Percentiles rank a stretch among this genome's conserved stretches.
Evolutionary conservation across 768 basidiomycete genomes (phyloP).

Genomic region (Nidularia pulvinata): DNA sequence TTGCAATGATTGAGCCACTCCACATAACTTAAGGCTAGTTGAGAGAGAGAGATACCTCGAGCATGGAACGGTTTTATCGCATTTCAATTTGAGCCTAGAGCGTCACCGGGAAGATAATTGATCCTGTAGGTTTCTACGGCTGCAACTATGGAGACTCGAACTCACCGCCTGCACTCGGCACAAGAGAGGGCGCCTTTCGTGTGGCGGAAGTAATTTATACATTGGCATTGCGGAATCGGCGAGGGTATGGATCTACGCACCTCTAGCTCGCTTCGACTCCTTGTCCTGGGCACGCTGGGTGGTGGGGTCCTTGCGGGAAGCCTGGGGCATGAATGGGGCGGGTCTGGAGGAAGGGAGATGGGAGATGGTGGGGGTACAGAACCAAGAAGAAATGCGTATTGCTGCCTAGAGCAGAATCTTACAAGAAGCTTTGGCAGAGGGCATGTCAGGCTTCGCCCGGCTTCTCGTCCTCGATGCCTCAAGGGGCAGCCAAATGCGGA

Average conservation of each 20-base stretch:
- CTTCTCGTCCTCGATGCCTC: background rate
- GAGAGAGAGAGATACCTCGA: slow-evolving; percentile 33
- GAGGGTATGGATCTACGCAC: slow-evolving; percentile 16
- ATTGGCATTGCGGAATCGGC: background rate
- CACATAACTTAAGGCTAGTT: background rate
- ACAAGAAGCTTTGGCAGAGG: background rate
- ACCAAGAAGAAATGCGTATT: background rate
- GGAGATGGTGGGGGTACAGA: background rate
- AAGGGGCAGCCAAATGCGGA: background rate
- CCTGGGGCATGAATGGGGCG: slow-evolving; percentile 43
- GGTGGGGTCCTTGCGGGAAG: slow-evolving; percentile 41
- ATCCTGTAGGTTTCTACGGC: background rate
- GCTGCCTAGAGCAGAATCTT: background rate
- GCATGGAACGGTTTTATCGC: slow-evolving; percentile 70
- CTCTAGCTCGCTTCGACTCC: slow-evolving; percentile 64
- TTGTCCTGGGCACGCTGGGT: slow-evolving; percentile 58
- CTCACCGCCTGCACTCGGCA: slow-evolving; percentile 64
- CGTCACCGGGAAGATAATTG: background rate
- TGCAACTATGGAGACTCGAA: background rate
- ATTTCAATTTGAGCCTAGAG: slow-evolving; percentile 65
- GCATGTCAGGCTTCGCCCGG: background rate
- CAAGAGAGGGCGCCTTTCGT: slow-evolving; percentile 48
- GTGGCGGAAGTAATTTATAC: slow-evolving; percentile 1
- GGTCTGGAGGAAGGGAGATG: background rate
- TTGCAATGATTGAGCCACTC: background rate